Percentiles rank a stretch among this genome's conserved stretches.
Evolutionary conservation across 1,284 basidiomycete genomes (phyloP).

Genomic region (Cutaneotrichosporon sp.): DNA sequence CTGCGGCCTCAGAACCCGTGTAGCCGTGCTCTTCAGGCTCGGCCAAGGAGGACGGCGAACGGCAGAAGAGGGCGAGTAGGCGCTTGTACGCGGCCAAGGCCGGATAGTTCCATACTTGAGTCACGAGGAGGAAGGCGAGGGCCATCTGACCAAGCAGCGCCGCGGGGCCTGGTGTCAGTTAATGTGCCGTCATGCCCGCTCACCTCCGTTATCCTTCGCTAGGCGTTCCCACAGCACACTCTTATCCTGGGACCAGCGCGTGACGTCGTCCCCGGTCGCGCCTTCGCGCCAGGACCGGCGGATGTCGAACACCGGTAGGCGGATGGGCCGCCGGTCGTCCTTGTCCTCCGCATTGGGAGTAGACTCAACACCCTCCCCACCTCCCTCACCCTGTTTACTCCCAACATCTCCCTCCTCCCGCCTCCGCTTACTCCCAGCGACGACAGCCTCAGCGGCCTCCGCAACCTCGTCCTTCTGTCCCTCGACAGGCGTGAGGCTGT

Average conservation of each 20-base stretch:
- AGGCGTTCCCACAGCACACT: conserved; percentile 45
- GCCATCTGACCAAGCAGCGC: conserved; percentile 47
- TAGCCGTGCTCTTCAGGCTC: background rate
- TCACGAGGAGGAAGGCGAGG: conserved; percentile 48
- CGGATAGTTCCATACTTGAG: conserved; percentile 49
- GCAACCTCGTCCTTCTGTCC: conserved; percentile 27
- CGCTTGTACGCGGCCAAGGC: conserved; percentile 46
- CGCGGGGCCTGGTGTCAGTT: conserved; percentile 32
- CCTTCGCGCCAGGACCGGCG: conserved; percentile 48
- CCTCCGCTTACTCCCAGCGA: background rate
- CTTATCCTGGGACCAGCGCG: conserved; percentile 48
- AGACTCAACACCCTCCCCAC: background rate
- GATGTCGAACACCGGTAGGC: conserved; percentile 44
- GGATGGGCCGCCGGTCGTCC: background rate
- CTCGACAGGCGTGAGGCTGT: conserved; percentile 35
- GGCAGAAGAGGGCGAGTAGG: conserved; percentile 43
- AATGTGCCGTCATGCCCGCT: conserved; percentile 11
- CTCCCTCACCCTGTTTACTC: too few relatives aligned
- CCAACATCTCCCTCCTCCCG: background rate
- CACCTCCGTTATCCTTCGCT: conserved; percentile 36
- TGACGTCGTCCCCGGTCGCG: conserved; percentile 48
- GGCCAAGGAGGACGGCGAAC: conserved; percentile 25
- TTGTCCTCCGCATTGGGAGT: background rate
- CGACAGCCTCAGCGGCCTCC: background rate
- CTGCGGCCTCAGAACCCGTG: background rate